Percentiles rank a stretch among this genome's conserved stretches.
Conservation (phyloP, 1,284 basidiomycete genomes). For the Coniferiporia weirii region DNA sequence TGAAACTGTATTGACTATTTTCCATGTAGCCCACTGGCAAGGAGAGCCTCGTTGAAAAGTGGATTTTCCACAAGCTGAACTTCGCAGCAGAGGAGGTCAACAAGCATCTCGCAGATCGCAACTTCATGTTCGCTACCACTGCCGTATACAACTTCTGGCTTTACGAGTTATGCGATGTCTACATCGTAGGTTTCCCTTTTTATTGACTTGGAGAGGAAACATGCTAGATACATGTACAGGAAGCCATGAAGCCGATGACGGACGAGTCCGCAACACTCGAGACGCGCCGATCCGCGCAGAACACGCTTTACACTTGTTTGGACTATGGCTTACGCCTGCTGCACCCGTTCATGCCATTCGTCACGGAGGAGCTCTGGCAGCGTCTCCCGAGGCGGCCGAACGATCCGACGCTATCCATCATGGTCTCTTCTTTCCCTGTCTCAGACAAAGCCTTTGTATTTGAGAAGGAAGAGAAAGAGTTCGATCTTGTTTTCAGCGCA, state of each 20-base stretch:
- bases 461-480: constrained; percentile 73
- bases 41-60: constrained; percentile 90
- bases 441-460: constrained; percentile 61
- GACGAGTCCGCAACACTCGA: constrained; percentile 65
- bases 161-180: constrained; percentile 98
- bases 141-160: constrained; percentile 94
- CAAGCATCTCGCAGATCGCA: constrained; percentile 70
- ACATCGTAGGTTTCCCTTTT: constrained; percentile 63
- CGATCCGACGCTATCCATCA: constrained; percentile 83
- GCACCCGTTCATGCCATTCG: constrained; percentile 99
- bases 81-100: constrained; percentile 76
- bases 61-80: constrained; percentile 96
- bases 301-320: constrained; percentile 94
- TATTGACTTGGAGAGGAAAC: background rate
- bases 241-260: constrained; percentile 97
- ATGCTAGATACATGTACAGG: constrained; percentile 40
- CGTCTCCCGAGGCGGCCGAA: constrained; percentile 81
- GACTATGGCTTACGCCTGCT: constrained; percentile 87
- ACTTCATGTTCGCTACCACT: constrained; percentile 90
- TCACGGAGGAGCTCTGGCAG: constrained; percentile 99
- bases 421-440: constrained; percentile 82
- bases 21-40: constrained; percentile 70
- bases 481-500: constrained; percentile 82
- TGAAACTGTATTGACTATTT: background rate
- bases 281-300: constrained; percentile 80